These are phyloP conservation scores for Erythrobasidium hasegawianum DNA, from an alignment of 1,284 basidiomycete genomes.

Conservation along the genomic window DNA sequence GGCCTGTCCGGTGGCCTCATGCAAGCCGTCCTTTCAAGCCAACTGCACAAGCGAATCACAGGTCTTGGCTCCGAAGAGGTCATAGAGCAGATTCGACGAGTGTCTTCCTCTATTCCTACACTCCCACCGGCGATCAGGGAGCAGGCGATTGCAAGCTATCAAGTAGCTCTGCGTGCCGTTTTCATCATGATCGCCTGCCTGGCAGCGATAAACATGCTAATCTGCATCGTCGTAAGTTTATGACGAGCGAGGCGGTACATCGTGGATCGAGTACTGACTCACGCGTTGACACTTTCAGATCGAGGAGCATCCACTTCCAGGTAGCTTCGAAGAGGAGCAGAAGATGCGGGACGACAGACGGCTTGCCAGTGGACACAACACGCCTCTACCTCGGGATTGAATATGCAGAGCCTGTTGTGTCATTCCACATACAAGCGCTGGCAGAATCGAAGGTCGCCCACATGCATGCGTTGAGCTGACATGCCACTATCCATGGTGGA, in stretches of 20 bases:
- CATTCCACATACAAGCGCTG: too few relatives aligned
- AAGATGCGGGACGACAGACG: slow-evolving; percentile 23
- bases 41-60: slow-evolving; percentile 63
- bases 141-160: slow-evolving; percentile 77
- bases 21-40: slow-evolving; percentile 62
- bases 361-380: neutral
- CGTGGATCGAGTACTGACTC: too few relatives aligned
- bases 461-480: too few relatives aligned
- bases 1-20: slow-evolving; percentile 74
- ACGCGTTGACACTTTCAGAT: too few relatives aligned
- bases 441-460: too few relatives aligned
- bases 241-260: neutral
- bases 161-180: slow-evolving; percentile 72
- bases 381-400: neutral
- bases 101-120: slow-evolving; percentile 69
- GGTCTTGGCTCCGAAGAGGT: slow-evolving; percentile 63
- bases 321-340: slow-evolving; percentile 42
- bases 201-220: slow-evolving; percentile 64
- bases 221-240: slow-evolving; percentile 60
- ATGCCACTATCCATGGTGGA: too few relatives aligned
- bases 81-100: slow-evolving; percentile 68
- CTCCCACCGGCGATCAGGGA: slow-evolving; percentile 61
- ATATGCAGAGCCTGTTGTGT: too few relatives aligned
- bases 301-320: slow-evolving; percentile 39
- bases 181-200: slow-evolving; percentile 75